Conservation (phyloP, 768 basidiomycete genomes). For the Termitomyces eurrhizus region DNA sequence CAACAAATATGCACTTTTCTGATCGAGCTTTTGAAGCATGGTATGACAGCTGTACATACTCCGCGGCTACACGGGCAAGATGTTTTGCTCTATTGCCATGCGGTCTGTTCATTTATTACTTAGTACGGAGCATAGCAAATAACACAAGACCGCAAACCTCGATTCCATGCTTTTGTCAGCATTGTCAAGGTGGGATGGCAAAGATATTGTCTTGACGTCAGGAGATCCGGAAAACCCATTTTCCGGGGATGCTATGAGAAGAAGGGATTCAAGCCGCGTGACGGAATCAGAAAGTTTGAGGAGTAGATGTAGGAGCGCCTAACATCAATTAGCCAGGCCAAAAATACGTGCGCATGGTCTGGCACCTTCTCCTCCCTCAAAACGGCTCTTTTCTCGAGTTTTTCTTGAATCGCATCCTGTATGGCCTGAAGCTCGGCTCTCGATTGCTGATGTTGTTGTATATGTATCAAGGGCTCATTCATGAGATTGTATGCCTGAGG, state of each 20-base stretch:
- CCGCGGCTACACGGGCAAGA: conserved; percentile 78
- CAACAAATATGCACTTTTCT: conserved; percentile 77
- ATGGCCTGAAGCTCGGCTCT: conserved; percentile 59
- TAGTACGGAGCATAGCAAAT: neutral
- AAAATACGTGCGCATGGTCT: neutral
- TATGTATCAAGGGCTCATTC: neutral
- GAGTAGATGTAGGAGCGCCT: conserved; percentile 84
- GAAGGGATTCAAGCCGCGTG: conserved; percentile 79
- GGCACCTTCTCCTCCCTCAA: conserved; percentile 84
- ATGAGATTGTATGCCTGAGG: neutral
- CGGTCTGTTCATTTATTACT: conserved; percentile 32
- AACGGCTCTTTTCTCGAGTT: conserved; percentile 66
- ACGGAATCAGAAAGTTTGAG: conserved; percentile 93
- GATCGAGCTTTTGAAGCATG: conserved; percentile 76
- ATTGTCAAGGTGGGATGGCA: conserved; percentile 35
- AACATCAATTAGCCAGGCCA: conserved; percentile 7
- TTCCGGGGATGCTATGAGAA: conserved; percentile 60
- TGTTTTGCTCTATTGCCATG: conserved; percentile 73
- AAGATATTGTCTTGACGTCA: conserved; percentile 29
- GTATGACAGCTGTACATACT: conserved; percentile 92
- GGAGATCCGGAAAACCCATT: conserved; percentile 35
- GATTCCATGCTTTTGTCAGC: conserved; percentile 38
- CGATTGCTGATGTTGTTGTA: conserved; percentile 42
- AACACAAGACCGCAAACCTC: neutral
- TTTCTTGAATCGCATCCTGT: conserved; percentile 73